phyloP scores from a whole-genome alignment of 148 eudicot genomes.

The Chenopodium berlandieri region DNA sequence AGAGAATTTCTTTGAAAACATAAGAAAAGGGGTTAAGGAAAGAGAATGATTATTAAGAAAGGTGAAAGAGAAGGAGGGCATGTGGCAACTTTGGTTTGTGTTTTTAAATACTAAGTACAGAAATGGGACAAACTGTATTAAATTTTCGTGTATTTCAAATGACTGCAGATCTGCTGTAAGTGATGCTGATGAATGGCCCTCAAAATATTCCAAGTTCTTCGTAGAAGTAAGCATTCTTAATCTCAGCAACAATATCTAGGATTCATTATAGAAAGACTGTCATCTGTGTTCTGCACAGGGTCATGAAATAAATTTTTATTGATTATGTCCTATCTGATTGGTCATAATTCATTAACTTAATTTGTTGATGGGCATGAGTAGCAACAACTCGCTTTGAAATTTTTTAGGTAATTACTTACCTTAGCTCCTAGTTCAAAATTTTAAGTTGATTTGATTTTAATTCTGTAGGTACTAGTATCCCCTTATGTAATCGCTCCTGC shows the following conservation, averaged over 20 bases:
- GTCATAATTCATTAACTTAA: neutral
- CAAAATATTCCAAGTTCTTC: conserved; percentile 88
- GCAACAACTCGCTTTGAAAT: neutral
- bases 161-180: conserved; percentile 79
- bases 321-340: neutral
- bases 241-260: neutral
- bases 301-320: neutral
- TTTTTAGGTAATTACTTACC: too few species aligned
- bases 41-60: too few species aligned
- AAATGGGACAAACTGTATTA: neutral
- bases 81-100: too few species aligned
- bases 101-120: too few species aligned
- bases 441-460: neutral
- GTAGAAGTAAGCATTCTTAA: conserved; percentile 60
- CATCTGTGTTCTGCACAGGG: neutral
- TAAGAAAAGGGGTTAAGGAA: too few species aligned
- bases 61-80: too few species aligned
- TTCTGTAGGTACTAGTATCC: neutral
- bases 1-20: too few species aligned
- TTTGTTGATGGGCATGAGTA: neutral
- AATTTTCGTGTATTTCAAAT: conserved; percentile 11
- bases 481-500: neutral
- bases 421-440: neutral
- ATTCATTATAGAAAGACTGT: neutral
- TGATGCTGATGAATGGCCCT: conserved; percentile 95